Percentiles rank a stretch among this genome's conserved stretches.
These are phyloP conservation scores for Ceratonia siliqua DNA, from an alignment of 306 rosid species.

Conservation along the genomic window DNA sequence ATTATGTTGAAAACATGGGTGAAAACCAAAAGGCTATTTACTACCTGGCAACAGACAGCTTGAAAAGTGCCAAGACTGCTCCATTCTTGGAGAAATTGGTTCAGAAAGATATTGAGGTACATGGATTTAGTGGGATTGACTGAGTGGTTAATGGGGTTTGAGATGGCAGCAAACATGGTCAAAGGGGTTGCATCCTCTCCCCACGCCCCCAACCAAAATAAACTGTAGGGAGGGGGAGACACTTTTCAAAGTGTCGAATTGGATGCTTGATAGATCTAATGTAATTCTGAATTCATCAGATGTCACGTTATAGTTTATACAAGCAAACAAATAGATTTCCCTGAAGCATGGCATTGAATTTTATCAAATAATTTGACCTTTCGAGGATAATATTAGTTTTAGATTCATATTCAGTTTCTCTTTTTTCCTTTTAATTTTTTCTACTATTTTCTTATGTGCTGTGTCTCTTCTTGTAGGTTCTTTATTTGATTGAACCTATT, in stretches of 20 bases:
- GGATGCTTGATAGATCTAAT: not conserved
- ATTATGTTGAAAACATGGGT: slow-evolving; percentile 90
- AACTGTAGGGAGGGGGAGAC: not conserved
- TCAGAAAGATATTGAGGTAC: slow-evolving; percentile 93
- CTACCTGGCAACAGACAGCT: slow-evolving; percentile 95
- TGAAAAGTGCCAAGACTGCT: slow-evolving; percentile 94
- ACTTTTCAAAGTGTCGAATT: not conserved
- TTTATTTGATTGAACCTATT: slow-evolving; percentile 90
- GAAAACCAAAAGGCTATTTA: slow-evolving; percentile 93
- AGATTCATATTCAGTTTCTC: not conserved
- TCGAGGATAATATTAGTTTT: not conserved
- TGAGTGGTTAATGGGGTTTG: not conserved
- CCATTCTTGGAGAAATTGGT: slow-evolving; percentile 92
- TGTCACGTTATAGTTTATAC: not conserved
- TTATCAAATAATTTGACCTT: not conserved
- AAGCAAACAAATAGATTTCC: not conserved
- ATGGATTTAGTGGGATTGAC: slow-evolving; percentile 8
- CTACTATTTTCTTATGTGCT: slow-evolving; percentile 3
- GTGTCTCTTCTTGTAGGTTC: slow-evolving; percentile 57
- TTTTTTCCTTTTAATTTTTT: not conserved
- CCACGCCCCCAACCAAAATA: not conserved
- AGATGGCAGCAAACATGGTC: not conserved
- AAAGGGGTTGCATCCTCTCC: not conserved
- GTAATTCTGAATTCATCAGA: not conserved
- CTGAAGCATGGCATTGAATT: not conserved